Evolutionary conservation across 2,329 filamentous ascomycete genomes (phyloP), one percentile per base, ranked within the genome.

Genomic region (Cercospora canescens): DNA sequence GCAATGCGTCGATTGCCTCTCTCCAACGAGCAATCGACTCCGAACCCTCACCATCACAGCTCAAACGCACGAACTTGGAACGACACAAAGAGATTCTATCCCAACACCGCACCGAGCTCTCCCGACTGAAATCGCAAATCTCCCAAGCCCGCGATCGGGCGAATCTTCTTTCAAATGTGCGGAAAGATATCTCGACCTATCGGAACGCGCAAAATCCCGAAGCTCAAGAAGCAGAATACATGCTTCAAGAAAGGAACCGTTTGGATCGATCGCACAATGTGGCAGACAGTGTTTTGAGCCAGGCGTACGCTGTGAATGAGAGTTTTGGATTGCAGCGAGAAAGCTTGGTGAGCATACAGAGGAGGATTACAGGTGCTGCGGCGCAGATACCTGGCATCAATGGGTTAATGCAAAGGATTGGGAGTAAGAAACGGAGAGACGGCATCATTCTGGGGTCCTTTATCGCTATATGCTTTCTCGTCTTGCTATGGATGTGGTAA

Each of bases 261-360:
- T 88, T 99, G 76, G 95, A 99, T 76, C 90, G 93, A 77, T 96
- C 92, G 75, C 91, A 98, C 80, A 91, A 88, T 72, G 89, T 96
- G 84, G 90, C 93, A 56, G 95, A 99, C 78, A 91, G 88, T 69
- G 93, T 99, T 35, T 84, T 99, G 66, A 94, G 91, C 76, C 95
- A 98, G 82, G 95, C 95, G 7, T 99, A 99, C 81, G 94, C 94
- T 11, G 93, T 98, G 61, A 96, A 97, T 77, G 93, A 98, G 81
- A 94, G 85, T 78, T 98, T 99, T 78, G 85, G 87, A 14, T 75
- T 93, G 63, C 95, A 99, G 83, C 86, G 94, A 67, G 94, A 98
- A 83, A 94, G 91, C 28, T 81, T 99, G 68, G 87, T 90, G 52
- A 96, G 87, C 78, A 94, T 99, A 75, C 96, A 97, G 79, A 85